These are phyloP conservation scores for Stropharia rugosoannulata DNA, from an alignment of 768 basidiomycete species.

Conservation along the genomic window DNA sequence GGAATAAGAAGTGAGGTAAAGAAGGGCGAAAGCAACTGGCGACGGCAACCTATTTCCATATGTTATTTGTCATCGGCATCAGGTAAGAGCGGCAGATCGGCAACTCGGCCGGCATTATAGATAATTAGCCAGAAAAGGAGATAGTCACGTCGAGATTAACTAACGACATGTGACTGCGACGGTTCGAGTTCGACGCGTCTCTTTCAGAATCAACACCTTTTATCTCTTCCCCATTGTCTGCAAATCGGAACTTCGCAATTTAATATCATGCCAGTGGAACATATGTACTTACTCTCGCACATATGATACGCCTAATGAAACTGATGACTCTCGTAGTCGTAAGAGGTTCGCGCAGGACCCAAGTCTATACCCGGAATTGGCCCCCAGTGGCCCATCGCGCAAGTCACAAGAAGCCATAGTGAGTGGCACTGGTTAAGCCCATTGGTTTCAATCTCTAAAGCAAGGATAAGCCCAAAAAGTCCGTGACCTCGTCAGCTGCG, in stretches of 20 bases:
- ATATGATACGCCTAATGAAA: not conserved
- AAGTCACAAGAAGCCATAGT: conserved; percentile 27
- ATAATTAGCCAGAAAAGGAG: conserved; percentile 15
- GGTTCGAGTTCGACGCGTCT: conserved; percentile 22
- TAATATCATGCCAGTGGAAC: conserved; percentile 30
- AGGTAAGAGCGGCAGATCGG: too few relatives aligned
- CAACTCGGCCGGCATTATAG: too few relatives aligned
- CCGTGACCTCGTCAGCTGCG: not conserved
- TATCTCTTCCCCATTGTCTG: not conserved
- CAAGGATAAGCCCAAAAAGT: not conserved
- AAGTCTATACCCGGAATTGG: conserved; percentile 32
- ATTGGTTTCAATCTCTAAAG: not conserved
- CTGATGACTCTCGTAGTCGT: conserved; percentile 20
- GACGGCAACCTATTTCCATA: too few relatives aligned
- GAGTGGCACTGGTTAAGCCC: conserved; percentile 8
- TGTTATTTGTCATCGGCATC: too few relatives aligned
- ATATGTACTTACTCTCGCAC: conserved; percentile 23
- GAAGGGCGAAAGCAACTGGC: too few relatives aligned
- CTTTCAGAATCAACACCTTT: conserved; percentile 4
- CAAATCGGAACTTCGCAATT: not conserved
- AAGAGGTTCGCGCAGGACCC: conserved; percentile 29
- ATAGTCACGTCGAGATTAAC: not conserved
- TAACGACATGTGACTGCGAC: conserved; percentile 22
- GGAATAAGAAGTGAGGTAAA: too few relatives aligned
- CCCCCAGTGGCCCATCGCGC: conserved; percentile 10